A percentile compares a stretch with the other conserved stretches of the same genome.
Conservation (phyloP, 805 yeast species). For the Blastobotrys chiropterorum region DNA sequence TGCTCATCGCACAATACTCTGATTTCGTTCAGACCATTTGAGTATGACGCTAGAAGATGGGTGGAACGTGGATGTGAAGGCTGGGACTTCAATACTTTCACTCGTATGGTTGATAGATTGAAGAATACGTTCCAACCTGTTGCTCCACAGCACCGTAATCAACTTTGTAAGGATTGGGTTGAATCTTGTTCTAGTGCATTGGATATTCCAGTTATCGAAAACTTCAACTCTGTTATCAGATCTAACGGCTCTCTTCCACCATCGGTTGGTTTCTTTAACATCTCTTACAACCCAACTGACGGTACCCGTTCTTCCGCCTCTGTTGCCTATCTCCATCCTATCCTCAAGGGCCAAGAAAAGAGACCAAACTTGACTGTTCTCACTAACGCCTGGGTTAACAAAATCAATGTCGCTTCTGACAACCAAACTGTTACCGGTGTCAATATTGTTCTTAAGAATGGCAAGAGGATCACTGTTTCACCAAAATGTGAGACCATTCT, state of each 20-base stretch:
- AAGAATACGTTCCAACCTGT: conserved; percentile 1
- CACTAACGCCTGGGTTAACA: conserved; percentile 12
- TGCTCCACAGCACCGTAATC: conserved; percentile 2
- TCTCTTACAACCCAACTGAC: background rate
- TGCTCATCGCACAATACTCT: conserved; percentile 31
- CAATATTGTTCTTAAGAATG: conserved; percentile 22
- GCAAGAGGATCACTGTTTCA: conserved; percentile 22
- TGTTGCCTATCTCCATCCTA: conserved; percentile 25
- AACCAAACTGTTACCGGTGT: conserved; percentile 23
- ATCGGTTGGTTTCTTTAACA: conserved; percentile 1
- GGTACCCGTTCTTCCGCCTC: background rate
- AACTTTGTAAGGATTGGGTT: conserved; percentile 4
- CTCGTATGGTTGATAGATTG: background rate
- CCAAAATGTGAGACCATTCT: conserved; percentile 27
- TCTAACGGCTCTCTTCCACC: conserved; percentile 2
- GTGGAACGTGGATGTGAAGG: conserved; percentile 1
- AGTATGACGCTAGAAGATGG: conserved; percentile 1
- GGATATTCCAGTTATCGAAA: conserved; percentile 1
- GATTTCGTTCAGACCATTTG: conserved; percentile 25
- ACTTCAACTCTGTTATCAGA: conserved; percentile 1
- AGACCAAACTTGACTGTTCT: conserved; percentile 2
- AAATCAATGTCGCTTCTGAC: conserved; percentile 22
- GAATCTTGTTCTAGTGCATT: background rate
- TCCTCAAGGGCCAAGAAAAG: background rate
- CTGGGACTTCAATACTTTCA: conserved; percentile 3